Base-by-base conservation (phyloP, 2,329 filamentous ascomycete genomes). In the Trichothecium sympodiale region DNA sequence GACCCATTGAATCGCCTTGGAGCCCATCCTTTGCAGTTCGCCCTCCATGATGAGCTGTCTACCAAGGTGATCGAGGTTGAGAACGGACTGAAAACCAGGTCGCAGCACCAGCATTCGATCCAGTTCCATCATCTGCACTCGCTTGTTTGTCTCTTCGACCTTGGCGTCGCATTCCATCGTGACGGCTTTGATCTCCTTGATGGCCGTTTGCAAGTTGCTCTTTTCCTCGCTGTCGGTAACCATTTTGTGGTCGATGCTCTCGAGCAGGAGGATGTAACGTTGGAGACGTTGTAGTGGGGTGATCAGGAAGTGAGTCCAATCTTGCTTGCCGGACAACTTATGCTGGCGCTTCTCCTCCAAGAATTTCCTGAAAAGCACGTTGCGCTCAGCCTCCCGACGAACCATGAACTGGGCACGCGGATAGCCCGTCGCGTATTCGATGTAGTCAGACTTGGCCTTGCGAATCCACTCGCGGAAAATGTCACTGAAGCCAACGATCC, bases 401-500 rank as follows among this genome's bases (percentile, higher is more conserved):
- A 98, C 77, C 36, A 88, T 66, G 52, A 84, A 88, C 27, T 78
- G 80, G 1, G 91, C 89, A 39, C 80, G 77, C 1, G 89, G 89
- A 47, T 91, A 96, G 1, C 79, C 79, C 1, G 82, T 80, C 28
- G 89, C 89, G 56, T 96, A 98, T 39, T 94, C 87, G 41, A 95
- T 78, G 54, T 96, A 98, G 9, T 85, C 81, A 3, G 72, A 66
- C 56, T 81, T 86, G 23, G 91, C 91, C 57, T 95, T 96, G 43
- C 91, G 77, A 42, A 96, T 94, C 91, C 91, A 98, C 61, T 98
- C 91, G 39, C 91, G 72, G 66, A 98, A 96, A 34, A 98, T 85
- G 51, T 96, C 91, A 53, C 88, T 95, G 60, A 95, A 95, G 3
- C 91, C 91, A 10, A 75, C 69, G 39, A 98, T 80, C 78, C 87